A percentile compares a stretch with the other conserved stretches of the same genome.
phyloP scores from a whole-genome alignment of 768 basidiomycete species.

The Collybiopsis confluens region DNA sequence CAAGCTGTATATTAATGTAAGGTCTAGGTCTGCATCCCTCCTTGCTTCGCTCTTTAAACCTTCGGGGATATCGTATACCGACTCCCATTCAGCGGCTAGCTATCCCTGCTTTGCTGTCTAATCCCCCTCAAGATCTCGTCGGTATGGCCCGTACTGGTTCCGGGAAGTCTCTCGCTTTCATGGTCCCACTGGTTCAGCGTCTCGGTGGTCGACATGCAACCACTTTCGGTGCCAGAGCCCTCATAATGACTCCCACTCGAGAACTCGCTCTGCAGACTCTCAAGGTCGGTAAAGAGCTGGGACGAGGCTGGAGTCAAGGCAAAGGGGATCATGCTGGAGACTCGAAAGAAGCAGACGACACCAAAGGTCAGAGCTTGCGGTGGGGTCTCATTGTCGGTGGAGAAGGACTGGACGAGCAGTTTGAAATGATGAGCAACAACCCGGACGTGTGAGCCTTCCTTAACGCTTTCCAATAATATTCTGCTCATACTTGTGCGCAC shows the following conservation, averaged over 20 bases:
- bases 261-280: conserved; percentile 93
- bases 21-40: conserved; percentile 73
- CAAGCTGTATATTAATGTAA: not conserved
- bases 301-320: conserved; percentile 68
- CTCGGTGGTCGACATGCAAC: conserved; percentile 78
- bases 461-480: conserved; percentile 9
- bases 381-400: conserved; percentile 98
- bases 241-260: conserved; percentile 88
- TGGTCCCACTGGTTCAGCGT: conserved; percentile 87
- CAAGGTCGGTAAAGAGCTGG: conserved; percentile 93
- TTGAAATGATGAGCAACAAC: conserved; percentile 89
- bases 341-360: conserved; percentile 47
- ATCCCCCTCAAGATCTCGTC: conserved; percentile 87
- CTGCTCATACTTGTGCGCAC: not conserved
- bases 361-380: conserved; percentile 58
- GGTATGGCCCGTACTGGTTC: conserved; percentile 99
- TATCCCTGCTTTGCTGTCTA: conserved; percentile 79
- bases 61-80: conserved; percentile 92
- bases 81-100: conserved; percentile 94
- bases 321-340: conserved; percentile 74
- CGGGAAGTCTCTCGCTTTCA: conserved; percentile 94
- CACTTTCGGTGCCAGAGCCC: conserved; percentile 77
- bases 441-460: conserved; percentile 80
- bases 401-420: conserved; percentile 93
- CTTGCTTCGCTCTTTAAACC: conserved; percentile 76